Percentiles rank a stretch among this genome's conserved stretches.
These are phyloP conservation scores for Podosphaera aphanis DNA, from an alignment of 2,329 filamentous ascomycete genomes.

Conservation along the genomic window DNA sequence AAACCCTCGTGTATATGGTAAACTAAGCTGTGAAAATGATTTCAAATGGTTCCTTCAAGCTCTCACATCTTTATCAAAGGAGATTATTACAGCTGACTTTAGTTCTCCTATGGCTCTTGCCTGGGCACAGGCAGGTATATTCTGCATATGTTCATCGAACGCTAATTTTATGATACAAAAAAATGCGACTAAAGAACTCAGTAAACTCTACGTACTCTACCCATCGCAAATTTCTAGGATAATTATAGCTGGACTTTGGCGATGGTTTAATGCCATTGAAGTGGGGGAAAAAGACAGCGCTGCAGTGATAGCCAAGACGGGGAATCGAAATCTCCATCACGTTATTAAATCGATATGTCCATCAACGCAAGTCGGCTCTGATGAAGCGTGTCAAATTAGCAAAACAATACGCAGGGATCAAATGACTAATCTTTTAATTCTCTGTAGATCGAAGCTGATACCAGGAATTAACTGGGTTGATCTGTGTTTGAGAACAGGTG, in stretches of 20 bases:
- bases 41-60: constrained; percentile 53
- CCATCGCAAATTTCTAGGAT: constrained; percentile 35
- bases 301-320: constrained; percentile 39
- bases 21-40: constrained; percentile 52
- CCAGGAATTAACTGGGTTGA: constrained; percentile 73
- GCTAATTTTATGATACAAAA: constrained; percentile 40
- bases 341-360: constrained; percentile 40
- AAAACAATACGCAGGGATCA: constrained; percentile 36
- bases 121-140: constrained; percentile 77
- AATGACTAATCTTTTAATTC: constrained; percentile 51
- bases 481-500: constrained; percentile 50
- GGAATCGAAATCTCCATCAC: constrained; percentile 36
- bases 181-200: constrained; percentile 36
- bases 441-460: constrained; percentile 57
- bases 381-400: constrained; percentile 21
- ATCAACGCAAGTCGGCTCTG: constrained; percentile 25
- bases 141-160: constrained; percentile 39
- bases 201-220: constrained; percentile 36
- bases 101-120: constrained; percentile 30
- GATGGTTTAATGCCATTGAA: constrained; percentile 47
- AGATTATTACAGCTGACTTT: constrained; percentile 23
- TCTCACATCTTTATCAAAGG: constrained; percentile 34
- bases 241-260: constrained; percentile 54
- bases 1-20: constrained; percentile 65
- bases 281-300: constrained; percentile 56